Conservation (phyloP, 306 rosid genomes). For the Aeschynomene evenia region DNA sequence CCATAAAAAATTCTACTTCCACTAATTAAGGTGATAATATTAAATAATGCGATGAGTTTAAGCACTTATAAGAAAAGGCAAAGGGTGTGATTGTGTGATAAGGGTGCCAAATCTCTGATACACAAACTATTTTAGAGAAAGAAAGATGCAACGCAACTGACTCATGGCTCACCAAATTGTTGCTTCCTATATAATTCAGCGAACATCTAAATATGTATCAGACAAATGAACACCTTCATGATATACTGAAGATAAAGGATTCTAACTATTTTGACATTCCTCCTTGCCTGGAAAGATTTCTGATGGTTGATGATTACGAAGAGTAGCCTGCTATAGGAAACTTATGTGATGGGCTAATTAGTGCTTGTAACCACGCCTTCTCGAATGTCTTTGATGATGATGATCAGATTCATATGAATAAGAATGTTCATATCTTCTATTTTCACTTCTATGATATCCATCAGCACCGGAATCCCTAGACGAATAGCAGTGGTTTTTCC, state of each 20-base stretch:
- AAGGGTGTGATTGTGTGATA: too few species aligned
- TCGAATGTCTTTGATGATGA: slow-evolving; percentile 24
- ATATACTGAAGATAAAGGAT: background rate
- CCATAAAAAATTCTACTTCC: background rate
- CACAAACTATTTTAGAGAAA: background rate
- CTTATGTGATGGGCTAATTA: slow-evolving; percentile 28
- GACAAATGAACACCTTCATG: background rate
- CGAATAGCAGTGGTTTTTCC: slow-evolving; percentile 16
- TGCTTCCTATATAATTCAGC: background rate
- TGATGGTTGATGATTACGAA: too few species aligned
- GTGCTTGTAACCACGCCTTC: slow-evolving; percentile 32
- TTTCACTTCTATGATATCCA: slow-evolving; percentile 28
- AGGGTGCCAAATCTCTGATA: background rate
- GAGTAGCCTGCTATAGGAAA: background rate
- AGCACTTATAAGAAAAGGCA: background rate
- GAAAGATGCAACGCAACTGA: background rate
- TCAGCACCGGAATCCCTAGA: slow-evolving; percentile 25
- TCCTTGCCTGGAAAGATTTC: background rate
- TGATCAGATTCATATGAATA: slow-evolving; percentile 30
- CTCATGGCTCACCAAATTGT: background rate
- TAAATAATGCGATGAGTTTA: background rate
- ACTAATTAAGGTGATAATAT: too few species aligned
- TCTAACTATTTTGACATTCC: slow-evolving; percentile 8
- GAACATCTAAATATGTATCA: background rate
- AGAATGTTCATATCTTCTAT: slow-evolving; percentile 21